Conservation (phyloP, 345 rosid genomes). For the Rhodamnia rubescens region DNA sequence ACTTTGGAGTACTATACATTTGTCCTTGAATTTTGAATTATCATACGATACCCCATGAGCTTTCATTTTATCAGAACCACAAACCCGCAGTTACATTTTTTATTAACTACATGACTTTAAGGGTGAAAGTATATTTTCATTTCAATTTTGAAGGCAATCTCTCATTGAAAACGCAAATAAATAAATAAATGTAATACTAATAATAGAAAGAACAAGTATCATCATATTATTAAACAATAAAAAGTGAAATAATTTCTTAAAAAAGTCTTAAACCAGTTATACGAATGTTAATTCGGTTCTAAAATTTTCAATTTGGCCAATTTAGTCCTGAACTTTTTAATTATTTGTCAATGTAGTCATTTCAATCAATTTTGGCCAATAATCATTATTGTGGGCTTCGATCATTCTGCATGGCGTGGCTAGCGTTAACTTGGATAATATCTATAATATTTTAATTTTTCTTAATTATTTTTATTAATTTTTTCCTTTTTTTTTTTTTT, state of each 20-base stretch:
- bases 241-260: neutral
- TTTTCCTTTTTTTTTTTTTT: neutral
- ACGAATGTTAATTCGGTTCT: fast-evolving
- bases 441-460: neutral
- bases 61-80: neutral
- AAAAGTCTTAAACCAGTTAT: neutral
- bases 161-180: neutral
- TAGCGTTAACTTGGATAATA: fast-evolving
- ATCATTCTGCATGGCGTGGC: fast-evolving
- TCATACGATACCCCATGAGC: neutral
- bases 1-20: neutral
- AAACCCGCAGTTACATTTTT: neutral
- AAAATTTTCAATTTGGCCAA: fast-evolving
- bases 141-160: neutral
- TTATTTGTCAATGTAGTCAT: fast-evolving
- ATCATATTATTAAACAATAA: neutral
- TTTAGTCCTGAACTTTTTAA: neutral
- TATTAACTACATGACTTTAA: neutral
- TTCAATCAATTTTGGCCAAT: fast-evolving
- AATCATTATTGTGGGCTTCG: fast-evolving
- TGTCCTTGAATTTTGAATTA: neutral
- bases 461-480: neutral
- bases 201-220: neutral
- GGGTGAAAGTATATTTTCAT: neutral
- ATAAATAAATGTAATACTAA: neutral